These are phyloP conservation scores for Alternaria alternata DNA, from an alignment of 2,329 filamentous ascomycete species.

Conservation along the genomic window DNA sequence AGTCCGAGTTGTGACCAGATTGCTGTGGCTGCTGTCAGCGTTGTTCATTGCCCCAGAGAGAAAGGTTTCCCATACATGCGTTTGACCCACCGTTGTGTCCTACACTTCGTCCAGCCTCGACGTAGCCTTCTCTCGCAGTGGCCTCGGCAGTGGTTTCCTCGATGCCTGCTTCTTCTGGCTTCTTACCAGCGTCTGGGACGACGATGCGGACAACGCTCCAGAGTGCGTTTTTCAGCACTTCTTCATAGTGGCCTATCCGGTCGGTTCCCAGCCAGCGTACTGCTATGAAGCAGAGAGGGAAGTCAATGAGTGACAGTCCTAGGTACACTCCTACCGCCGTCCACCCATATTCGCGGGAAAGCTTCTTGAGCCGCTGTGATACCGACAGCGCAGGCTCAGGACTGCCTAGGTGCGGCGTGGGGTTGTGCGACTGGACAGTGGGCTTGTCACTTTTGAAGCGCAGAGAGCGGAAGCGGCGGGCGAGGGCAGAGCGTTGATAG, in stretches of 20 bases:
- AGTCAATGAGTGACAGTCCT: constrained; percentile 82
- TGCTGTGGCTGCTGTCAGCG: constrained; percentile 53
- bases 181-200: constrained; percentile 64
- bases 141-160: constrained; percentile 46
- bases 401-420: constrained; percentile 52
- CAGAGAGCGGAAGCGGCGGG: constrained; percentile 41
- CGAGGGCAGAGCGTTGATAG: constrained; percentile 28
- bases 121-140: constrained; percentile 39
- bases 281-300: constrained; percentile 92
- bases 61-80: constrained; percentile 71
- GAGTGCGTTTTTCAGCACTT: constrained; percentile 69
- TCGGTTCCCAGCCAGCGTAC: constrained; percentile 86
- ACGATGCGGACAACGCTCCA: constrained; percentile 67
- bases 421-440: constrained; percentile 43
- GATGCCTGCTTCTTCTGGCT: constrained; percentile 56
- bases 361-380: constrained; percentile 77
- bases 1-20: constrained; percentile 87
- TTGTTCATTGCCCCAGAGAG: not conserved
- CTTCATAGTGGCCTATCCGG: constrained; percentile 77
- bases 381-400: constrained; percentile 61
- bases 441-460: constrained; percentile 50
- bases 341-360: constrained; percentile 95
- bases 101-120: constrained; percentile 67
- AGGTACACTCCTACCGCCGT: constrained; percentile 91
- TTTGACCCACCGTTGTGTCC: constrained; percentile 67